Base-by-base conservation (phyloP, 2,329 filamentous ascomycete species). In the Colletotrichum siamense region DNA sequence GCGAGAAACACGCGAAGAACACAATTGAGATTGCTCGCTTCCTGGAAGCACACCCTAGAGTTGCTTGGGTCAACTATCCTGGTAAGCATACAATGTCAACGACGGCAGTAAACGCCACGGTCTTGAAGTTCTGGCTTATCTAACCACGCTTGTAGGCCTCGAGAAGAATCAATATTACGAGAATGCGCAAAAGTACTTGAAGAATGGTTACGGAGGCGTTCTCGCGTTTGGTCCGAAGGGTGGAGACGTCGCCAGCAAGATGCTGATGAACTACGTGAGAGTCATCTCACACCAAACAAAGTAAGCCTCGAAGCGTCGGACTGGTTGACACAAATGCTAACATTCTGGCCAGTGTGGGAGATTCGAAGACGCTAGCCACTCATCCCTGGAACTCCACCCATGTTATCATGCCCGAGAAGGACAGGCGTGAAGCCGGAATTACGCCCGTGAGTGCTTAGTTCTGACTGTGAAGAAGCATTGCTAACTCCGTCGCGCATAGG, bases 321-420 rank as follows among this genome's bases (percentile, higher is more conserved):
- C 5, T 13, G 1, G 2, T 26, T 24, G 22, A 26, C 6, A 16
- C 24, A 32, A 9, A 10, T 39, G 24, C 28, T 22, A 18, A 24
- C 32, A 24, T 22, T 9, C 15, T 18, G 34, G 22, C 9, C 9
- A 68, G 65, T 81, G 93, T 94, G 49, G 93, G 93, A 69, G 93
- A 95, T 80, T 92, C 92, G 30, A 95, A 95, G 86, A 94, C 93
- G 8, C 87, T 94, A 69, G 92, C 92, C 22, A 94, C 94, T 74
- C 93, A 94, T 81, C 93, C 93, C 3, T 94, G 92, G 92, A 92
- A 91, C 8, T 94, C 93, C 1, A 95, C 93, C 13, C 93, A 95
- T 22, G 65, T 68, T 5, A 68, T 68, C 28, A 68, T 68, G 65
- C 80, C 91, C 94, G 84, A 93, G 94, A 83, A 87, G 94, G 77